Evolutionary conservation across 2,329 filamentous ascomycete genomes (phyloP), one percentile per base, ranked within the genome.

Genomic region (Talaromyces sp.): DNA sequence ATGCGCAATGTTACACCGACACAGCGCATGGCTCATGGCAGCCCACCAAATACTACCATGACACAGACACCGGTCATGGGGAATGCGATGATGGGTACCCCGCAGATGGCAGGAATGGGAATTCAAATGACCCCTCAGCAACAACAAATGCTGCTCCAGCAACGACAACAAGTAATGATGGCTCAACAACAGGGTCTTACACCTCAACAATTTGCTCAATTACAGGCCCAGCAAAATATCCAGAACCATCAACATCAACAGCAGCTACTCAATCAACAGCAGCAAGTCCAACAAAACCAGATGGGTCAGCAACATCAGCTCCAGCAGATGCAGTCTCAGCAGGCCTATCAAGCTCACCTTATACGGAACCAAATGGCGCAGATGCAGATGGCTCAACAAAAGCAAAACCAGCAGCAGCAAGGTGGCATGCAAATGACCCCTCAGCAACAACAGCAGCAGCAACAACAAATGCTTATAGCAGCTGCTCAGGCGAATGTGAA

Each of bases 1-100:
- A 79, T 83, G 75, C 76, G 79, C 61, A 80, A 82, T 67, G 78
- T 76, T 6, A 82, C 81, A 11, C 81, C 81, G 5, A 80, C 75
- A 13, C 79, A 82, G 69, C 75, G 80, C 1, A 80, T 83, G 73
- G 73, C 72, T 31, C 80, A 82, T 63, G 79, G 77, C 50, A 83
- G 81, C 69, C 81, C 81, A 11, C 77, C 74, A 49, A 75, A 74
- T 39, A 74, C 77, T 15, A 76, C 76, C 33, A 77, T 80, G 70
- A 76, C 77, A 45, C 75, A 77, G 66, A 82, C 79, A 1, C 80
- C 81, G 9, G 76, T 81, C 54, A 80, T 82, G 77, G 78, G 69
- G 71, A 80, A 74, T 73, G 73, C 72, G 19, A 79, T 80, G 71
- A 76, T 78, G 68, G 69, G 68, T 37, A 78, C 75, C 43, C 77